Base-by-base conservation (phyloP, 345 rosid genomes). In the Bruguiera parviflora region DNA sequence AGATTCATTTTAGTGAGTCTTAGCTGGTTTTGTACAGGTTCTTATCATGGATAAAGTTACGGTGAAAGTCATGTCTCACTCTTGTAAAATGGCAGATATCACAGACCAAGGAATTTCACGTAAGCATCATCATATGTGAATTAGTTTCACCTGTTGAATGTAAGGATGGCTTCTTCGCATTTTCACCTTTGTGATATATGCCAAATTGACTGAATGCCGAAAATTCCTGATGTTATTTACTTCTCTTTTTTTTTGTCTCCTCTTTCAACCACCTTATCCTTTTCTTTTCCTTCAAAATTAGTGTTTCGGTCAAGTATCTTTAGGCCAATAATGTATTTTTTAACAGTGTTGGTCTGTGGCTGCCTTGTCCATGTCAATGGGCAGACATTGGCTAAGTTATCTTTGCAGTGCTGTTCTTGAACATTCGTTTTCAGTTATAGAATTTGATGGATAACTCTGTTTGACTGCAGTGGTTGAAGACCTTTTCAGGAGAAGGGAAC, bases 71-170 rank as follows among this genome's bases (percentile, higher is more conserved):
- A 85, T 92, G 95, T 89, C 98, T 49, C 81, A 84, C 66, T 83
- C 94, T 5, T 92, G 98, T 81, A 90, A 88, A 77, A 92, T 92
- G 96, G 87, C 92, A 2, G 98, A 92, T 73, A 92, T 94, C 76
- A 94, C 97, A 8, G 98, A 94, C 75, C 98, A 86, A 81, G 96
- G 98, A 69, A 76, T 94, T 80, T 94, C 98, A 47, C 75, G 98
- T 93, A 85, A 86, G 92, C 46, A n/a, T 35, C 46, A n/a, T 35
- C 21, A 28, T 32, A 31, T 5, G 2, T 49, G 4, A 22, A 29
- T 33, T 4, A 60, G 28, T 25, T 53, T 19, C 37, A 35, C n/a
- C 28, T 32, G 16, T 6, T 55, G 3, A 55, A 22, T 22, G 10
- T 22, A 22, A 22, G 28, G 9, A 21, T 56, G 49, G 49, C 49